A percentile compares a stretch with the other conserved stretches of the same genome.
Conservation (phyloP, 2,329 filamentous ascomycete genomes). For the Scedosporium aurantiacum region DNA sequence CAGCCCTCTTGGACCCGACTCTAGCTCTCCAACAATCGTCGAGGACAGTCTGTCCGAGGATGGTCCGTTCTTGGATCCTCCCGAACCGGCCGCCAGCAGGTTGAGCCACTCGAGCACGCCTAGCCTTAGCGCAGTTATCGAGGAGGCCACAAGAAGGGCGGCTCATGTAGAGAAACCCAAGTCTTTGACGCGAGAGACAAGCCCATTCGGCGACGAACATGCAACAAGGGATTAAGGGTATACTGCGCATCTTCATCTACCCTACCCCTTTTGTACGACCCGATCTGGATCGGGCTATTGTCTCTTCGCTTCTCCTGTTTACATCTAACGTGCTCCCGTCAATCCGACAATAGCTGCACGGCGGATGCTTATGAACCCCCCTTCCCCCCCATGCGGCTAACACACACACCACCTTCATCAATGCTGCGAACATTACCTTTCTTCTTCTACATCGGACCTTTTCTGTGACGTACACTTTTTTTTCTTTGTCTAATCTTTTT, state of each 20-base stretch:
- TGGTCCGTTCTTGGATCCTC: conserved; percentile 50
- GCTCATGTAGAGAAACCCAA: conserved; percentile 19
- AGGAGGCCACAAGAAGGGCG: conserved; percentile 35
- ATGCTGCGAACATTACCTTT: background rate
- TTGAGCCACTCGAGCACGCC: conserved; percentile 22
- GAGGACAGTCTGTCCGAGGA: conserved; percentile 35
- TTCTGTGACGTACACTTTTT: background rate
- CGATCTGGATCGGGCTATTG: background rate
- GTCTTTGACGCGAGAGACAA: conserved; percentile 24
- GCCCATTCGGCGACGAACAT: conserved; percentile 49
- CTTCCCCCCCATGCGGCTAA: background rate
- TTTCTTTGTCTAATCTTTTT: conserved; percentile 1
- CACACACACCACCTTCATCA: too few relatives aligned
- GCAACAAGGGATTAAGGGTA: conserved; percentile 36
- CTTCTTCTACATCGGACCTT: background rate
- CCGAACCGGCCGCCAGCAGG: conserved; percentile 20
- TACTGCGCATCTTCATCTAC: background rate
- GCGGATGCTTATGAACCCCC: background rate
- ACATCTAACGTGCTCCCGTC: background rate
- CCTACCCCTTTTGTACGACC: background rate
- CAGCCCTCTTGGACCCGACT: conserved; percentile 23
- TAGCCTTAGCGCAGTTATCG: conserved; percentile 43
- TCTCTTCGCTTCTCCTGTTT: conserved; percentile 1
- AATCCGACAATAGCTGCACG: background rate
- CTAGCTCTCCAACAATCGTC: conserved; percentile 27